phyloP scores from a whole-genome alignment of 805 yeast species.

The Candida sphagnicola region DNA sequence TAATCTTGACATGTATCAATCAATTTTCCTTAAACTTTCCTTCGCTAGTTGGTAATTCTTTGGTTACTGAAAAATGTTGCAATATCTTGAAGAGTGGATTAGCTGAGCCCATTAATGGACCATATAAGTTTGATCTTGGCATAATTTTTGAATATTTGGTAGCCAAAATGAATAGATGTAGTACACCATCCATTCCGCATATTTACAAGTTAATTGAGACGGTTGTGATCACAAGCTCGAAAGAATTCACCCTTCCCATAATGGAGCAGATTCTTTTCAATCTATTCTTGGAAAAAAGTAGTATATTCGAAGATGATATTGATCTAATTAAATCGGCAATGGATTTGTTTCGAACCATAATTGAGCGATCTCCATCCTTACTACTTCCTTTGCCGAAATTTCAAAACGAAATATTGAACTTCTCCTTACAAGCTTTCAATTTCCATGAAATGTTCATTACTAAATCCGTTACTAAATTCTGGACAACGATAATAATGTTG shows the following conservation, averaged over 20 bases:
- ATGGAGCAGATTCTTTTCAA: constrained; percentile 34
- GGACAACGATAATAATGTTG: constrained; percentile 47
- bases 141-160: constrained; percentile 38
- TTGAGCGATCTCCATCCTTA: constrained; percentile 48
- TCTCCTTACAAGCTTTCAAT: constrained; percentile 34
- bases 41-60: constrained; percentile 37
- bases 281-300: constrained; percentile 33
- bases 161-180: constrained; percentile 25
- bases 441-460: constrained; percentile 55
- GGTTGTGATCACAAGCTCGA: constrained; percentile 35
- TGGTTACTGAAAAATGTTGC: constrained; percentile 61
- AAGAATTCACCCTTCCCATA: constrained; percentile 16
- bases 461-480: constrained; percentile 49
- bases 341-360: constrained; percentile 46
- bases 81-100: constrained; percentile 61
- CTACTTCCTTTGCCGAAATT: constrained; percentile 32
- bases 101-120: constrained; percentile 59
- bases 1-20: constrained; percentile 38
- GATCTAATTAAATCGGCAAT: constrained; percentile 53
- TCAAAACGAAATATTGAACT: constrained; percentile 17
- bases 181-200: constrained; percentile 35
- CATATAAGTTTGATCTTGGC: constrained; percentile 51
- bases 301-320: constrained; percentile 47
- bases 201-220: constrained; percentile 45
- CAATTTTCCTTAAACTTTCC: constrained; percentile 38